phyloP scores from a whole-genome alignment of 768 basidiomycete genomes.

The Tricholoma furcatifolium region DNA sequence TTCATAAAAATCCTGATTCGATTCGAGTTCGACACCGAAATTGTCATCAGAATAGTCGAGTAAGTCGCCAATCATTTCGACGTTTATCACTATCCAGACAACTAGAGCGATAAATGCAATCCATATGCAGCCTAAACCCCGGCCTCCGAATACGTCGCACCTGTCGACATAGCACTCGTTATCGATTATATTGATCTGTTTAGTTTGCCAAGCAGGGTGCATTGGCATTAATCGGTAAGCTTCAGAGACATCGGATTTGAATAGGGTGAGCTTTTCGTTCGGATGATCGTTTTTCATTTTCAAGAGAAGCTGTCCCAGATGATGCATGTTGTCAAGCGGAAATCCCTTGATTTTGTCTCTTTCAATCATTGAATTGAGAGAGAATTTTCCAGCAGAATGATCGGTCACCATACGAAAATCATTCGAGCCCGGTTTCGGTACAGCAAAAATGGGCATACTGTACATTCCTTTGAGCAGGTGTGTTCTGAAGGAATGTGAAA shows the following conservation, averaged over 20 bases:
- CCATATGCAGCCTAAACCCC: neutral
- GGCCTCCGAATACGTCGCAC: neutral
- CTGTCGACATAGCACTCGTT: neutral
- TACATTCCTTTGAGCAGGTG: constrained; percentile 20
- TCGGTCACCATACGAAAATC: constrained; percentile 36
- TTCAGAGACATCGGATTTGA: constrained; percentile 37
- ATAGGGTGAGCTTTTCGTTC: constrained; percentile 14
- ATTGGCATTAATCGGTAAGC: constrained; percentile 35
- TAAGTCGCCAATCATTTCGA: constrained; percentile 31
- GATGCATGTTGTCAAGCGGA: constrained; percentile 19
- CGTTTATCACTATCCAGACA: neutral
- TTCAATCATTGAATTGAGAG: constrained; percentile 25
- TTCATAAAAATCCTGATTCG: constrained; percentile 26
- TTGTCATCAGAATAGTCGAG: too few species aligned
- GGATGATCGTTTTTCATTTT: neutral
- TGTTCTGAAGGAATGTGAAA: constrained; percentile 21
- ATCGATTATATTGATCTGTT: neutral
- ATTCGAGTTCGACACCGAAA: constrained; percentile 20
- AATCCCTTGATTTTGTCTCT: neutral
- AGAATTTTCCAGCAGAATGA: constrained; percentile 28
- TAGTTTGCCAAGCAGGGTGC: constrained; percentile 32
- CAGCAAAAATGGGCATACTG: constrained; percentile 18
- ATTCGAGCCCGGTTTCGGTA: constrained; percentile 28
- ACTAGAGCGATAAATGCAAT: neutral
- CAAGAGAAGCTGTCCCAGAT: too few species aligned